These are phyloP conservation scores for Eucalyptus tenuipes DNA, from an alignment of 345 rosid species.

Conservation along the genomic window DNA sequence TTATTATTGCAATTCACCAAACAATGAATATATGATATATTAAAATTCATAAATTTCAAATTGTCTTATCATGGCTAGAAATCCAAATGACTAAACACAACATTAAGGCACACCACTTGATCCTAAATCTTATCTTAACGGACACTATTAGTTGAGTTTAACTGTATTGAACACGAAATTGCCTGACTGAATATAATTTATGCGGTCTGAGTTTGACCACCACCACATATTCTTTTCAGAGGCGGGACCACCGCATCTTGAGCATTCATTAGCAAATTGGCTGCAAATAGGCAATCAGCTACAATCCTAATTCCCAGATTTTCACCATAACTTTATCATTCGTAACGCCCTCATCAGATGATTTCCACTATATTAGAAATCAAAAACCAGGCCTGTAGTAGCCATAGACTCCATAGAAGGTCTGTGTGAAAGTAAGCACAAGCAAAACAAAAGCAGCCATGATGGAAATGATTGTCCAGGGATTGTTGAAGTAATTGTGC, in stretches of 20 bases:
- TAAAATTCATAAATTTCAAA: too few relatives aligned
- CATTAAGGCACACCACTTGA: not conserved
- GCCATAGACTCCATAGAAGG: conserved; percentile 47
- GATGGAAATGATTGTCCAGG: conserved; percentile 69
- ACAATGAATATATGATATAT: too few relatives aligned
- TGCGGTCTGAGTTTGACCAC: not conserved
- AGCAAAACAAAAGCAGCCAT: conserved; percentile 52
- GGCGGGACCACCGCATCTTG: not conserved
- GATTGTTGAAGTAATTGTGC: conserved; percentile 64
- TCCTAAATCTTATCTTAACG: not conserved
- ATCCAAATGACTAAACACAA: not conserved
- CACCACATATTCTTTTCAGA: not conserved
- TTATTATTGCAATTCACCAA: not conserved
- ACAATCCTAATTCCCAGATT: not conserved
- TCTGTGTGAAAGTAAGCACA: conserved; percentile 58
- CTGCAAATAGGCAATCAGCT: not conserved
- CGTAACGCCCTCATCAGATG: not conserved
- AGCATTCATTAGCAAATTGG: not conserved
- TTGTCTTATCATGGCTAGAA: not conserved
- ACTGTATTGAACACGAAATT: not conserved
- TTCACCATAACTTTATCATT: not conserved
- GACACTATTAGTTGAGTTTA: not conserved
- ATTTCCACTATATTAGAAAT: not conserved
- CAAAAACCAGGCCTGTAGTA: conserved; percentile 21
- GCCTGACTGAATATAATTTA: not conserved